Base-by-base conservation (phyloP, 192 early-diverging fungal species). In the Podochytrium sp. region DNA sequence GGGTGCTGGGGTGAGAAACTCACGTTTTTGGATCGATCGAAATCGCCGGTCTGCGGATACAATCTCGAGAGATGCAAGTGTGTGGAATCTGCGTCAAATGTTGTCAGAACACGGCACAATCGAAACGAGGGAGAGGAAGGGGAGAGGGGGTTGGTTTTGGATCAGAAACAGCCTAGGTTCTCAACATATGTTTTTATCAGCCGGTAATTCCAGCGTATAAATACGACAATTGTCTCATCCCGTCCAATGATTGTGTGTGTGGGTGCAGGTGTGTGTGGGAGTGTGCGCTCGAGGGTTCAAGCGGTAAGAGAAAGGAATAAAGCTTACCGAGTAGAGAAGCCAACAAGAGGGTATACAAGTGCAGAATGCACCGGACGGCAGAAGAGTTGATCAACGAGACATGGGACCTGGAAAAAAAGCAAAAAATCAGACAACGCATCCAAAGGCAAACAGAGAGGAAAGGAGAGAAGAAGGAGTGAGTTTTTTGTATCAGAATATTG, bases 191-290 rank as follows among this genome's bases (percentile, higher is more conserved):
- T n/a, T 51, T 33, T 61, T 49, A n/a, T 63, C 66, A 55, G 66
- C 51, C 66, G 66, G 66, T 69, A 69, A 69, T 69, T 69, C 66
- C 66, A 69, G 32, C 32, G 32, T 34, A 33, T 69, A 33, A 69
- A 30, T 14, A 69, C 27, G n/a, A 41, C 12, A 55, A 34, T 25
- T 33, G 32, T 41, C 20, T 69, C 66, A 69, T 69, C 32, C 27
- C 23, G n/a, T 37, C 47, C 23, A 52, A 55, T 39, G 25, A 62
- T 14, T 65, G 16, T 25, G 5, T 1, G 23, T 1, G 25, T 29
- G 16, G 14, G 60, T 6, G 42, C 20, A 35, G 7, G 18, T 20
- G 63, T 7, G 32, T 41, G 3, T 6, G 0, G 63, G 40, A 65
- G 16, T 30, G 37, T 61, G 10, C 10, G 23, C 29, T 16, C 63